These are phyloP conservation scores for Lactarius hengduanensis DNA, from an alignment of 768 basidiomycete species.

Conservation along the genomic window DNA sequence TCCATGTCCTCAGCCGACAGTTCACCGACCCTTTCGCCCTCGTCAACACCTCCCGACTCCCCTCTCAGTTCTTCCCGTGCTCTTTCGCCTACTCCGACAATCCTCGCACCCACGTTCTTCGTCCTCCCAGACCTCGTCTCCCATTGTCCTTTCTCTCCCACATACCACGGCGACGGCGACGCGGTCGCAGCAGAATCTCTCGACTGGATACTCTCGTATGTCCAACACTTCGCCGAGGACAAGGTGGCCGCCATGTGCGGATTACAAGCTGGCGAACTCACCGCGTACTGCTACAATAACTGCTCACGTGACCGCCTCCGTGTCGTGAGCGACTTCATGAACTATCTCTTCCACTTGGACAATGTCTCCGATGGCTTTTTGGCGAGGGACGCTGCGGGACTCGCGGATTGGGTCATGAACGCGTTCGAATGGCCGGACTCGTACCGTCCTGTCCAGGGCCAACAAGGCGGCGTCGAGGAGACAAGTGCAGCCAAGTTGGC, in stretches of 20 bases:
- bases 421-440: conserved; percentile 65
- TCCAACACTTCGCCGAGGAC: conserved; percentile 54
- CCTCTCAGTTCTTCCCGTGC: conserved; percentile 9
- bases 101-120: conserved; percentile 26
- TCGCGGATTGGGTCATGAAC: conserved; percentile 67
- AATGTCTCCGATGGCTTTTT: conserved; percentile 81
- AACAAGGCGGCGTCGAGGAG: conserved; percentile 30
- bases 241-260: conserved; percentile 62
- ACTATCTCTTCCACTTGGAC: conserved; percentile 76
- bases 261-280: conserved; percentile 68
- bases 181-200: conserved; percentile 63
- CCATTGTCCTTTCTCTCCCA: conserved; percentile 61
- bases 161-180: conserved; percentile 56
- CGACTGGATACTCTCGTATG: conserved; percentile 60
- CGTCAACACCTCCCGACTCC: conserved; percentile 12
- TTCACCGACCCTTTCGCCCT: conserved; percentile 23
- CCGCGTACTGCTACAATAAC: conserved; percentile 62
- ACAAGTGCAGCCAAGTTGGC: conserved; percentile 68
- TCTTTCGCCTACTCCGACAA: conserved; percentile 25
- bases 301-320: conserved; percentile 61
- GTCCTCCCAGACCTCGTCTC: conserved; percentile 73
- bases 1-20: conserved; percentile 18
- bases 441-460: conserved; percentile 40
- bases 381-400: conserved; percentile 52
- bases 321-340: conserved; percentile 74